A percentile compares a stretch with the other conserved stretches of the same genome.
Evolutionary conservation across 2,329 filamentous ascomycete genomes (phyloP).

Genomic region (Sclerotinia glacialis): DNA sequence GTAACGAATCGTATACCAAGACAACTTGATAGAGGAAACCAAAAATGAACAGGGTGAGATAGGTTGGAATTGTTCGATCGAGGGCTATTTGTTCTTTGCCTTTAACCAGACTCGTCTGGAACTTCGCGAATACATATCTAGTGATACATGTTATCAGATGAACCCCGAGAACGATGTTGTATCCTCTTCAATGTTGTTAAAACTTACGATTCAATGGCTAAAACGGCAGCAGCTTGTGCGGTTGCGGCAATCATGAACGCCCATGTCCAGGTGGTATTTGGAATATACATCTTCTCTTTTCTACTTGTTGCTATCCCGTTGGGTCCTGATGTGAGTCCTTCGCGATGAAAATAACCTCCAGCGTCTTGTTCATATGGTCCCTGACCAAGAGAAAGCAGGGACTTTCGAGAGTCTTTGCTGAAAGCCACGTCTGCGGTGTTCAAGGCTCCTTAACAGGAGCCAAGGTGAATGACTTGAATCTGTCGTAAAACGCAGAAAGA

Average conservation of each 20-base stretch:
- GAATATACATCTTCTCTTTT: slow-evolving; percentile 59
- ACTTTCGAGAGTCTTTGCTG: slow-evolving; percentile 47
- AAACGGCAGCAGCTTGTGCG: slow-evolving; percentile 74
- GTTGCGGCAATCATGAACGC: slow-evolving; percentile 72
- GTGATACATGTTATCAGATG: slow-evolving; percentile 20
- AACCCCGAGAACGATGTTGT: slow-evolving; percentile 15
- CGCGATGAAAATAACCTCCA: slow-evolving; percentile 39
- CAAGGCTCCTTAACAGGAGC: slow-evolving; percentile 35
- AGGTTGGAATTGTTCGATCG: slow-evolving; percentile 80
- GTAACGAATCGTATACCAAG: slow-evolving; percentile 88
- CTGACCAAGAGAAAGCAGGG: slow-evolving; percentile 44
- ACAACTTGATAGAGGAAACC: slow-evolving; percentile 90
- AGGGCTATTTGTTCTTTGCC: slow-evolving; percentile 53
- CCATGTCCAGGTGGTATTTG: slow-evolving; percentile 85
- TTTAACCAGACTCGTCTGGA: slow-evolving; percentile 62
- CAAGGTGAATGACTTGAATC: slow-evolving; percentile 20
- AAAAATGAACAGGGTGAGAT: slow-evolving; percentile 94
- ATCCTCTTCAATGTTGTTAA: not conserved
- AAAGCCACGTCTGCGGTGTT: slow-evolving; percentile 47
- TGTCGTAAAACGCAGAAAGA: not conserved
- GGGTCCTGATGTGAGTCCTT: slow-evolving; percentile 34
- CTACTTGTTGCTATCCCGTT: slow-evolving; percentile 21
- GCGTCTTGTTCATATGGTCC: slow-evolving; percentile 39
- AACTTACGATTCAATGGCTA: slow-evolving; percentile 82
- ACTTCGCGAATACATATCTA: slow-evolving; percentile 83